Conservation (phyloP, 2,329 filamentous ascomycete species). For the Colletotrichum tropicicola region DNA sequence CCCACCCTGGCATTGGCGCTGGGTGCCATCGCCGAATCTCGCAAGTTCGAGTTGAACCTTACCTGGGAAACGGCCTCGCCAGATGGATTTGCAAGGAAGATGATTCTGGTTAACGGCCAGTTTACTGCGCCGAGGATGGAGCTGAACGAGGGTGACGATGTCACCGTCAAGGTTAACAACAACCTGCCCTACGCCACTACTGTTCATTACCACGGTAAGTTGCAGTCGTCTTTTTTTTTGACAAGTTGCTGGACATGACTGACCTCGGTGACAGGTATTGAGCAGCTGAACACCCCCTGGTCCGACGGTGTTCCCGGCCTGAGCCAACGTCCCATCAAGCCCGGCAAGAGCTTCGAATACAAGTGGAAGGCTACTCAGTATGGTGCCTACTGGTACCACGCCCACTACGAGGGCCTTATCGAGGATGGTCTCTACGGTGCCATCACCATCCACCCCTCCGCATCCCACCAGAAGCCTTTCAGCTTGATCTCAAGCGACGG, state of each 20-base stretch:
- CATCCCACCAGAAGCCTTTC: conserved; percentile 53
- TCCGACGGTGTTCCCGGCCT: conserved; percentile 68
- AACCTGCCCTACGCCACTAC: conserved; percentile 55
- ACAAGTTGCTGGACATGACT: background rate
- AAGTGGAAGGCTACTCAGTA: conserved; percentile 64
- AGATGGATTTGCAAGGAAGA: conserved; percentile 53
- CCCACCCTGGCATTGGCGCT: conserved; percentile 27
- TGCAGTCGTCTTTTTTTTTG: background rate
- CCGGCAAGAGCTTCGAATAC: conserved; percentile 59
- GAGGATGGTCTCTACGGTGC: conserved; percentile 69
- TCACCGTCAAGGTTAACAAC: conserved; percentile 56
- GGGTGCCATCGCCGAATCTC: conserved; percentile 24
- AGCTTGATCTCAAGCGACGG: conserved; percentile 54
- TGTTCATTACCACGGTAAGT: conserved; percentile 58
- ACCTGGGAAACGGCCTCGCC: conserved; percentile 50
- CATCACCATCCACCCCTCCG: conserved; percentile 56
- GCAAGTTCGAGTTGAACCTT: conserved; percentile 36
- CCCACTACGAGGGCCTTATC: conserved; percentile 63
- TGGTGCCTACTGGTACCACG: conserved; percentile 70
- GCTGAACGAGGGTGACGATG: conserved; percentile 59
- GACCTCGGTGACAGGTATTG: conserved; percentile 39
- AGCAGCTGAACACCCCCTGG: conserved; percentile 57
- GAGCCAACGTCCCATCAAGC: conserved; percentile 59
- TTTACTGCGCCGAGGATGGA: conserved; percentile 70
- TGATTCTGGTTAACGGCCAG: conserved; percentile 65